Evolutionary conservation across 768 basidiomycete species (phyloP).

Genomic region (Collybia nuda): DNA sequence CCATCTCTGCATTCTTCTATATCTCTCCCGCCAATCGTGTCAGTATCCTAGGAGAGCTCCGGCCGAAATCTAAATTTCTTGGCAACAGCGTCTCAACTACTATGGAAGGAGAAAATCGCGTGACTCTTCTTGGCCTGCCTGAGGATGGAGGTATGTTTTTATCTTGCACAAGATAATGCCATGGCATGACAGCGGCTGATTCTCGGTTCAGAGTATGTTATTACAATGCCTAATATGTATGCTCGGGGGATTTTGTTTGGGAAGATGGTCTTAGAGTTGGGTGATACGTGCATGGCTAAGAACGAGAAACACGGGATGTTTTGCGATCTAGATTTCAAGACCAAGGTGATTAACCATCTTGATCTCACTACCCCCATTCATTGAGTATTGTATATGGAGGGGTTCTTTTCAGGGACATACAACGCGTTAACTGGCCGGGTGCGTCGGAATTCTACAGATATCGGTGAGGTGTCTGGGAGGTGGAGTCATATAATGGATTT

Average conservation of each 20-base stretch:
- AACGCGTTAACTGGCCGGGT: slow-evolving; percentile 86
- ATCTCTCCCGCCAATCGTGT: slow-evolving; percentile 88
- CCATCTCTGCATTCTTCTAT: slow-evolving; percentile 95
- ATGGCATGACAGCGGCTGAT: slow-evolving; percentile 2
- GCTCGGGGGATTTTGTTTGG: slow-evolving; percentile 85
- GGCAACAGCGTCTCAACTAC: slow-evolving; percentile 95
- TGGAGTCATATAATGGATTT: slow-evolving; percentile 94
- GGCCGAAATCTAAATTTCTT: slow-evolving; percentile 94
- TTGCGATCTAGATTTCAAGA: slow-evolving; percentile 95
- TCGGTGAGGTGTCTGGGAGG: slow-evolving; percentile 86
- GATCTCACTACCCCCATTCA: too few species aligned
- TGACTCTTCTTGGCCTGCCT: slow-evolving; percentile 77
- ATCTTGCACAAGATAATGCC: slow-evolving; percentile 5
- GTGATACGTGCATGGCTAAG: slow-evolving; percentile 83
- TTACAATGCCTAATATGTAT: slow-evolving; percentile 99
- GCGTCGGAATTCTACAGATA: slow-evolving; percentile 57
- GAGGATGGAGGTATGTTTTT: slow-evolving; percentile 77
- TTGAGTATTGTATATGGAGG: slow-evolving; percentile 40
- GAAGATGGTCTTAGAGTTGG: slow-evolving; percentile 95
- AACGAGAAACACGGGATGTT: slow-evolving; percentile 73
- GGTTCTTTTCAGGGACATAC: slow-evolving; percentile 97
- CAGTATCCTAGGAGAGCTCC: slow-evolving; percentile 86
- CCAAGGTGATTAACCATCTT: slow-evolving; percentile 60
- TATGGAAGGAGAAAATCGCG: slow-evolving; percentile 95
- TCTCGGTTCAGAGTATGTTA: slow-evolving; percentile 64